Evolutionary conservation across 257 asterid genomes (phyloP), one percentile per base, ranked within the genome.

Genomic region (Eucommia ulmoides): DNA sequence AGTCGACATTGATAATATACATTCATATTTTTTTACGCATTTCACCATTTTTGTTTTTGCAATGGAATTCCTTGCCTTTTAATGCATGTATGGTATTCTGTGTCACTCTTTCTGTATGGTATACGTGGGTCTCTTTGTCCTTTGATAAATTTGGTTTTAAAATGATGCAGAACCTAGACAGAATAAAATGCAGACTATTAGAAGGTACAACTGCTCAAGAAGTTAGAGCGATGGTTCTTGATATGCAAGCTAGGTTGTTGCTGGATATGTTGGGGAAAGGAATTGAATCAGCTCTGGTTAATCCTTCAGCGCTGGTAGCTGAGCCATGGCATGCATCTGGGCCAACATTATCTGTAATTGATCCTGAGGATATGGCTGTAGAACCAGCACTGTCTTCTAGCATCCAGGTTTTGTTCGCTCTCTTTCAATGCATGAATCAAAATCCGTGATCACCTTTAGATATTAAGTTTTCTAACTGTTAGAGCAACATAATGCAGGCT

Each of bases 141-240:
- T 54, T 23, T 49, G 23, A 52, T 45, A 8, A 16, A 52, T 53
- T 33, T 56, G 9, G 22, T 69, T 49, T 52, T 58, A n/a, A n/a
- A 54, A 61, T 45, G 41, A 54, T 75, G 75, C 93, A 91, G 99
- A 85, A 87, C 63, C 77, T 91, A 75, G 99, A 91, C 75, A 74
- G 95, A 65, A 86, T 91, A 64, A 91, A 91, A 53, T 91, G 99
- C 66, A 81, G 99, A 81, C 93, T 91, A 51, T 86, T 91, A 44
- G 99, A 91, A 77, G 99, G 99, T 61, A 77, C 93, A 52, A 83
- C 80, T 66, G 89, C 95, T 21, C 99, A 91, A 72, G 99, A 91
- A 83, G 99, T 91, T 60, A 73, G 99, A 75, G 99, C 99, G 23
- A 91, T 91, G 99, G 99, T 91, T 60, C 96, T 91, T 51, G 99